These are phyloP conservation scores for Globisporangium cederbergense DNA, from an alignment of 352 stramenopile species.

Conservation along the genomic window DNA sequence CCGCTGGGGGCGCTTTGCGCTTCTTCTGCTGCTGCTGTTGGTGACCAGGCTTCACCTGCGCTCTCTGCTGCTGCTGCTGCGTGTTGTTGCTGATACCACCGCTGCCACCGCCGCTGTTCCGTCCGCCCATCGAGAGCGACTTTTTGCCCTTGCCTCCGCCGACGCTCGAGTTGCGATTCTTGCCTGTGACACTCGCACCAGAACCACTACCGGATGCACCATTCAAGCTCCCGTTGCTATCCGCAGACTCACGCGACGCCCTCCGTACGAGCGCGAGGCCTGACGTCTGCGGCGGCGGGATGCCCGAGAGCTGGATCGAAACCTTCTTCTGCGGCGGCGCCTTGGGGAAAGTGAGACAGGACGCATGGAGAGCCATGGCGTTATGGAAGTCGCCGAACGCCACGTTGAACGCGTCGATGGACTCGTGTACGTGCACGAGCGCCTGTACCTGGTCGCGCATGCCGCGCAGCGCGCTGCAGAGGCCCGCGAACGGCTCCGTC, in stretches of 20 bases:
- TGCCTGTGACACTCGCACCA: not conserved
- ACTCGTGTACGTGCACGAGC: conserved; percentile 62
- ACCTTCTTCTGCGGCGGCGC: conserved; percentile 17
- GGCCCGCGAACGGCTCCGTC: conserved; percentile 43
- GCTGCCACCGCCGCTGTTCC: not conserved
- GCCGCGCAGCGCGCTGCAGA: conserved; percentile 60
- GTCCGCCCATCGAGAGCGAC: conserved; percentile 7
- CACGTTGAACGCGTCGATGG: conserved; percentile 72
- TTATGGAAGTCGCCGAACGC: conserved; percentile 75
- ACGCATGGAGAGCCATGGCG: conserved; percentile 73
- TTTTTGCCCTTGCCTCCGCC: conserved; percentile 3
- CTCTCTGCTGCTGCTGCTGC: conserved; percentile 9
- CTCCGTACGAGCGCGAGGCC: conserved; percentile 13
- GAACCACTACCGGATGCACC: not conserved
- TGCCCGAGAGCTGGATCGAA: conserved; percentile 30
- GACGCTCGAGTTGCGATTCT: conserved; percentile 9
- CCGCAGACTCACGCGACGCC: conserved; percentile 15
- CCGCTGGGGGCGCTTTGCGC: conserved; percentile 5
- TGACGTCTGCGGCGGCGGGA: conserved; percentile 29
- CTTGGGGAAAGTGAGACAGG: conserved; percentile 62
- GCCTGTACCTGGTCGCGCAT: conserved; percentile 65
- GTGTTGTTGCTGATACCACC: conserved; percentile 10
- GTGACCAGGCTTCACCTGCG: conserved; percentile 9
- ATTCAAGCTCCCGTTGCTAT: conserved; percentile 14
- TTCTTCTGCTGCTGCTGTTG: conserved; percentile 19